These are phyloP conservation scores for Neurospora intermedia DNA, from an alignment of 495 filamentous ascomycete genomes.

Conservation along the genomic window DNA sequence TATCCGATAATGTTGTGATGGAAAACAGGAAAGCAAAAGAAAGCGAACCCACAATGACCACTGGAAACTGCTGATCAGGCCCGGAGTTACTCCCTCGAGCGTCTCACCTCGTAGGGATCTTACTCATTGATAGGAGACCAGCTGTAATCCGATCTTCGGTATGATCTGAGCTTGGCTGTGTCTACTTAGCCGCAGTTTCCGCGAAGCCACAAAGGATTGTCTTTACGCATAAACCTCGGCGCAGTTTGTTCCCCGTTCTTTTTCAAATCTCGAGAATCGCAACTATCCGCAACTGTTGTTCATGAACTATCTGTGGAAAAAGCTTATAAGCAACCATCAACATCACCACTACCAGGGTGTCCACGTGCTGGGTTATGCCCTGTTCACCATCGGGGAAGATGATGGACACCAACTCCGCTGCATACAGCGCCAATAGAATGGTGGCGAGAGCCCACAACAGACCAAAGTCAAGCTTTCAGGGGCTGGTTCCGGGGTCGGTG, in stretches of 20 bases:
- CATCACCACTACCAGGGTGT: not conserved
- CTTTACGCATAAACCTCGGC: not conserved
- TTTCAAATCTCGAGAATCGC: not conserved
- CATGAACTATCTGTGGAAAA: not conserved
- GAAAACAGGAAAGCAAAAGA: not conserved
- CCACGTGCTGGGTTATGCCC: not conserved
- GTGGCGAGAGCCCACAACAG: not conserved
- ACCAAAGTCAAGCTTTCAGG: not conserved
- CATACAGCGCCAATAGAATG: not conserved
- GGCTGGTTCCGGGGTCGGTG: not conserved
- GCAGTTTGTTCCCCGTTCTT: not conserved
- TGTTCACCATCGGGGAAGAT: not conserved
- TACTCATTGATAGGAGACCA: not conserved
- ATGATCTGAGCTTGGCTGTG: not conserved
- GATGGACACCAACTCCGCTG: not conserved
- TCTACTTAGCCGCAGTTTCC: not conserved
- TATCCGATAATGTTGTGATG: not conserved
- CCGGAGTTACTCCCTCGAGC: not conserved
- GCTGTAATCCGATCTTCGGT: not conserved
- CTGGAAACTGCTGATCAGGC: not conserved
- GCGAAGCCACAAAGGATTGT: not conserved
- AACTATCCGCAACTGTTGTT: not conserved
- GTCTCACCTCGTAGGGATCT: not conserved
- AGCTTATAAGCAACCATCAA: not conserved
- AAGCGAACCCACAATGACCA: not conserved